These are phyloP conservation scores for Akanthomyces muscarius DNA, from an alignment of 2,329 filamentous ascomycete species.

Conservation along the genomic window DNA sequence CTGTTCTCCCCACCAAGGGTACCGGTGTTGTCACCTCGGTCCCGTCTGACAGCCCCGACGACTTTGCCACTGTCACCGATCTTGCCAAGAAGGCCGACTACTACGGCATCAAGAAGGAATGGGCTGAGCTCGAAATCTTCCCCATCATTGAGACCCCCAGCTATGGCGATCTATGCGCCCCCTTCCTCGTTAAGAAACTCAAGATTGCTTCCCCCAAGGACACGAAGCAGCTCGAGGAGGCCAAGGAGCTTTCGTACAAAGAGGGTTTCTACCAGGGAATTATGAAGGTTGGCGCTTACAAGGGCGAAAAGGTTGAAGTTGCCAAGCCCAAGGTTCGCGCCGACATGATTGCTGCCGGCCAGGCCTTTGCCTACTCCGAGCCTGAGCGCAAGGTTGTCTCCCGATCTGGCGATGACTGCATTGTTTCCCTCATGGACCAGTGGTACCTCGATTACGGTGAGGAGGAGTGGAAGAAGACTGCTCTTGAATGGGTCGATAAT, in stretches of 20 bases:
- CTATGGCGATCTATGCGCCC: conserved; percentile 81
- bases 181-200: conserved; percentile 79
- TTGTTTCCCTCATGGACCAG: conserved; percentile 89
- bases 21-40: conserved; percentile 96
- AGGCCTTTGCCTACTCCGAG: conserved; percentile 90
- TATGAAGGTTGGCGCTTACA: conserved; percentile 83
- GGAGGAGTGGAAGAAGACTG: conserved; percentile 76
- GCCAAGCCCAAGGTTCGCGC: conserved; percentile 83
- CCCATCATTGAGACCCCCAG: conserved; percentile 86
- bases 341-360: conserved; percentile 68
- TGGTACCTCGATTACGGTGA: conserved; percentile 98
- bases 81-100: conserved; percentile 93
- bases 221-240: conserved; percentile 78
- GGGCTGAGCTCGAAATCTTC: conserved; percentile 85
- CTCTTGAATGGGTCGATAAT: conserved; percentile 67
- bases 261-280: conserved; percentile 95
- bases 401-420: conserved; percentile 86
- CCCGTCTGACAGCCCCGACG: conserved; percentile 89
- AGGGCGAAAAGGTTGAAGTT: conserved; percentile 78
- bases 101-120: conserved; percentile 94
- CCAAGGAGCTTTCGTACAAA: conserved; percentile 95
- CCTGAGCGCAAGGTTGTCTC: conserved; percentile 87
- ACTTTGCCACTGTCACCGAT: conserved; percentile 84
- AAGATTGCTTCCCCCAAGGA: conserved; percentile 98
- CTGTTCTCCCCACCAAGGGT: conserved; percentile 86